A percentile compares a stretch with the other conserved stretches of the same genome.
Evolutionary conservation across 2,329 filamentous ascomycete species (phyloP).

Genomic region (Fusarium humuli): DNA sequence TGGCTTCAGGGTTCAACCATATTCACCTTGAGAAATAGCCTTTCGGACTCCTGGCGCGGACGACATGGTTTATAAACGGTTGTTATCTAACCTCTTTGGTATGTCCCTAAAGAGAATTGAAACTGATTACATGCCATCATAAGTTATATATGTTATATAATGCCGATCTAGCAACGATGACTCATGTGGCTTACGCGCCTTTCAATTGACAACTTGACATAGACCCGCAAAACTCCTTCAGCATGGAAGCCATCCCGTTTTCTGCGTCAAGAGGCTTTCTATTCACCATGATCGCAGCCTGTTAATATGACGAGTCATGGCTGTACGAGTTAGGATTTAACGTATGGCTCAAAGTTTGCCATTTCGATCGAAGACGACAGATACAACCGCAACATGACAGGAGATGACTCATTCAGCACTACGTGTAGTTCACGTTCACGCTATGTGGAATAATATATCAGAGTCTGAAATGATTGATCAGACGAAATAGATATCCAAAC

Average conservation of each 20-base stretch:
- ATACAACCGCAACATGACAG: no score
- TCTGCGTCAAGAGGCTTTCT: not conserved
- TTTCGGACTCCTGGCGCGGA: not conserved
- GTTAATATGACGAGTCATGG: not conserved
- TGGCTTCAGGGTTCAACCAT: no score
- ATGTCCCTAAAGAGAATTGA: no score
- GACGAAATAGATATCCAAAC: not conserved
- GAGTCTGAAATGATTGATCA: no score
- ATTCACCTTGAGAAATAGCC: not conserved
- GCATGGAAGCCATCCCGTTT: not conserved
- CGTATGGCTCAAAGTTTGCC: not conserved
- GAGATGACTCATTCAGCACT: no score
- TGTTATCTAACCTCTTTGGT: no score
- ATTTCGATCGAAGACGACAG: constrained; percentile 3
- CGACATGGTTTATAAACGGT: not conserved
- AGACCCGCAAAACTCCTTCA: not conserved
- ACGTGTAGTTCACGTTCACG: no score
- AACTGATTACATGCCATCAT: rapidly evolving
- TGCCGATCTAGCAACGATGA: not conserved
- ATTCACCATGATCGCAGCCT: not conserved
- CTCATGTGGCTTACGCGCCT: not conserved
- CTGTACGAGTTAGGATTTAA: no score
- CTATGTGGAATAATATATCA: no score
- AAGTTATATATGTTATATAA: not conserved
- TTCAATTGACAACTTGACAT: not conserved